phyloP scores from a whole-genome alignment of 2,329 filamentous ascomycete genomes.

The Curvularia hawaiiensis region DNA sequence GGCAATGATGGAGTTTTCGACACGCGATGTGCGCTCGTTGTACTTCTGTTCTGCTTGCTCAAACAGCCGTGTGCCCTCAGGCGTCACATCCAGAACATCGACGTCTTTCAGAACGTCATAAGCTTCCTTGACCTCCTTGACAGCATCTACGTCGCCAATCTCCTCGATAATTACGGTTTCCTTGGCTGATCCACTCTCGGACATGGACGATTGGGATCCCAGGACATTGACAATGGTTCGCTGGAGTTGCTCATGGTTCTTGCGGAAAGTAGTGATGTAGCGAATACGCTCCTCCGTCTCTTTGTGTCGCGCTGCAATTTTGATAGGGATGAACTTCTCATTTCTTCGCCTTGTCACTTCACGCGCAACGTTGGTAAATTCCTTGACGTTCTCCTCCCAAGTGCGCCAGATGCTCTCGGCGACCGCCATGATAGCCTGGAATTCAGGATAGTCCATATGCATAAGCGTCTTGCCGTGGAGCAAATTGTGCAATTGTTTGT shows the following conservation, averaged over 20 bases:
- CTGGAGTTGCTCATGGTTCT: conserved; percentile 97
- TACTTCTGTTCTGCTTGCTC: conserved; percentile 93
- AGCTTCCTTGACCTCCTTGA: conserved; percentile 93
- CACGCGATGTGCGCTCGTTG: conserved; percentile 94
- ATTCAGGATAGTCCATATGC: conserved; percentile 90
- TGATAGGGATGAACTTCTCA: conserved; percentile 98
- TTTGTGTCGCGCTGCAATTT: conserved; percentile 85
- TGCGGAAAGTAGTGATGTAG: conserved; percentile 92
- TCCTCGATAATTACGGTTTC: conserved; percentile 79
- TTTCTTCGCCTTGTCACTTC: conserved; percentile 92
- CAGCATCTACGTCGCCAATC: conserved; percentile 95
- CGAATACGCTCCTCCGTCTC: conserved; percentile 89
- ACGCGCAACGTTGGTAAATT: conserved; percentile 96
- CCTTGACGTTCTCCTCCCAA: conserved; percentile 96
- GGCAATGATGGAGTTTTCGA: conserved; percentile 99
- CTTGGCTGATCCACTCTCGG: conserved; percentile 43
- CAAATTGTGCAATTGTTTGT: conserved; percentile 82
- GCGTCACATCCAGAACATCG: conserved; percentile 89
- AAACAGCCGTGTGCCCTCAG: conserved; percentile 89
- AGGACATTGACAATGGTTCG: conserved; percentile 97
- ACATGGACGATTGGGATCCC: conserved; percentile 62
- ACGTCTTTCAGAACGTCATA: conserved; percentile 95
- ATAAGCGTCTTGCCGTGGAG: conserved; percentile 87
- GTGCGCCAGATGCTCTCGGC: conserved; percentile 85
- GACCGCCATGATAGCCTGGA: conserved; percentile 80